These are phyloP conservation scores for Tricholoma furcatifolium DNA, from an alignment of 768 basidiomycete species.

Conservation along the genomic window DNA sequence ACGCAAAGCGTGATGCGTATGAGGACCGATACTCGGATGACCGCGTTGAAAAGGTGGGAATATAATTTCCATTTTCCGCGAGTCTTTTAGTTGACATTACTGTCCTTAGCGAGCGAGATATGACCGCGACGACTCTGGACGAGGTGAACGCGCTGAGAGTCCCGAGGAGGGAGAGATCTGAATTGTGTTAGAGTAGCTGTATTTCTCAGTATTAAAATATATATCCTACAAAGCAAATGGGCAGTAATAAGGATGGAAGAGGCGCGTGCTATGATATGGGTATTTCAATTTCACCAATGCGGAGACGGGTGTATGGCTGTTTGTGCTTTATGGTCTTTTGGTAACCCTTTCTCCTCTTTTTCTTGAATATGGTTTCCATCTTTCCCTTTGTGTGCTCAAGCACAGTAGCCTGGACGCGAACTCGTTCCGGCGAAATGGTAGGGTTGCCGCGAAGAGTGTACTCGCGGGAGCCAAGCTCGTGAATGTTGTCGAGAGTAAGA, in stretches of 20 bases:
- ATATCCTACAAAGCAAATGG: slow-evolving; percentile 9
- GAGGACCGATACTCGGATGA: slow-evolving; percentile 53
- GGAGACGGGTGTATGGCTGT: slow-evolving; percentile 92
- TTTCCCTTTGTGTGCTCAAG: slow-evolving; percentile 95
- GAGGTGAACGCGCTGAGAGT: slow-evolving; percentile 64
- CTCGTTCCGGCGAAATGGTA: slow-evolving; percentile 58
- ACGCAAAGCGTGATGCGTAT: slow-evolving; percentile 46
- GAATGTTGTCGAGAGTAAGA: slow-evolving; percentile 78
- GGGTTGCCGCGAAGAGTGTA: slow-evolving; percentile 86
- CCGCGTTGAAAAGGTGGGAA: slow-evolving; percentile 64
- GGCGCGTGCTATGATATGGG: slow-evolving; percentile 20
- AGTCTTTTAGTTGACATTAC: slow-evolving; percentile 12
- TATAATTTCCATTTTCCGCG: neutral
- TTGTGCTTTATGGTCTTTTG: slow-evolving; percentile 92
- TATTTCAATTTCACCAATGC: slow-evolving; percentile 80
- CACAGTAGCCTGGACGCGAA: slow-evolving; percentile 86
- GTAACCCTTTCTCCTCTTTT: slow-evolving; percentile 98
- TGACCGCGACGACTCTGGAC: slow-evolving; percentile 40
- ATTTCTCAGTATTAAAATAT: slow-evolving; percentile 9
- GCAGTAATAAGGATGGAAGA: neutral
- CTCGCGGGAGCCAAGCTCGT: slow-evolving; percentile 94
- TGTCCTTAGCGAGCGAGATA: slow-evolving; percentile 50
- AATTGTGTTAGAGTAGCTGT: slow-evolving; percentile 12
- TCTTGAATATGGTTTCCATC: slow-evolving; percentile 92
- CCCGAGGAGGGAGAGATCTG: slow-evolving; percentile 90